Base-by-base conservation (phyloP, 2,329 filamentous ascomycete species). In the Fusarium palustre region DNA sequence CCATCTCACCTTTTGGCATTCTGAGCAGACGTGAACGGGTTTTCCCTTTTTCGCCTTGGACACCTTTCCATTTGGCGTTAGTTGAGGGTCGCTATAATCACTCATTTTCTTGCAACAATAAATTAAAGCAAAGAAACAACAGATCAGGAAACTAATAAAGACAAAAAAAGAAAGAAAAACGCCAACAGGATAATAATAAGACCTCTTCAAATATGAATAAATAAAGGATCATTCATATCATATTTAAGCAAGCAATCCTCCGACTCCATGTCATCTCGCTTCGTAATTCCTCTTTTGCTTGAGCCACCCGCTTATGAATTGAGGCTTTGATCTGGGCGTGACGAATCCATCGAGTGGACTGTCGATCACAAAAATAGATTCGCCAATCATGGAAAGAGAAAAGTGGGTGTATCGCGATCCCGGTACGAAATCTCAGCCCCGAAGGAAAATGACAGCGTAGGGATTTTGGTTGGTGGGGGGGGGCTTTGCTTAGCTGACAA, bases 11-110 rank as follows among this genome's bases (percentile, higher is more conserved):
- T 62, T 62, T 18, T 62, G 59, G 2, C 59, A 62, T 41, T 61
- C 59, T 3, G 45, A 24, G 22, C 59, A 62, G 4, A 62, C 46
- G 15, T 62, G 59, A 8, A 62, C 59, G 2, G 59, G 59, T 3
- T 62, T 62, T 12, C 59, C 59, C 15, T 62, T 62, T 22, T 62
- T 62, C 0, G 59, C 59, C 5, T 62, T 62, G 13, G 59, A 62
- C 5, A 62, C 39, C 24, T 62, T 62, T 4, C 59, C 59, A 22
- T 59, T 62, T 2, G 59, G 59, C 7, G 59, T 61, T 11, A 34
- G 45, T 3, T 60, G 59, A 1, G 28, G 16, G 28, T 53, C 58
- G 18, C 46, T 59, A 15, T 34, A 53, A 22, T 53, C 47, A 15
- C 36, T 60, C 36, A 45, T 34, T 12, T 42, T 25, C 30, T 24